Evolutionary conservation across 2,329 filamentous ascomycete species (phyloP), one percentile per base, ranked within the genome.

Genomic region (Lachnellula occidentalis): DNA sequence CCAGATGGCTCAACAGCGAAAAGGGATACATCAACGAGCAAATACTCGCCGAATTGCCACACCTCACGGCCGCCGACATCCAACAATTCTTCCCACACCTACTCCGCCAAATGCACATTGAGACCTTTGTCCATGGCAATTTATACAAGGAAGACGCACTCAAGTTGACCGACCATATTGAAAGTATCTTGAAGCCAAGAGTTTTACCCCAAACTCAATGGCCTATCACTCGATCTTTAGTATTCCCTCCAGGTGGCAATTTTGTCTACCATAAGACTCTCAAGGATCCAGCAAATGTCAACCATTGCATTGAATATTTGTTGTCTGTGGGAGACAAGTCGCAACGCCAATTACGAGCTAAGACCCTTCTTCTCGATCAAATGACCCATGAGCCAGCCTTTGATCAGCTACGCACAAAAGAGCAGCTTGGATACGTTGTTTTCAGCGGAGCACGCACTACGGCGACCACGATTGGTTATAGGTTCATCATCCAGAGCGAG

Each of bases 371-470:
- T 5, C 79, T 96, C 42, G 87, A 90, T 24, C 94, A 97, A 71
- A 88, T 99, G 74, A 85, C 90, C 0, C 88, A 95, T 54, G 94
- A 99, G 73, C 92, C 92, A 4, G 88, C 88, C 8, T 99, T 97
- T 68, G 90, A 99, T 71, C 91, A 95, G 70, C 79, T 99, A 7
- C 84, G 94, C 48, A 97, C 94, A 43, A 96, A 97, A 72, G 92
- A 99, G 71, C 92, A 99, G 72, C 85, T 99, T 6, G 94, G 94
- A 12, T 99, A 99, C 64, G 89, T 99, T 51, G 92, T 99, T 0
- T 96, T 92, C 72, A 92, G 88, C 48, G 89, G 90, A 27, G 78
- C 84, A 11, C 78, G 86, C 39, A 80, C 81, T 50, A 83, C 87
- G 53, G 75, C 83, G n/a, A 91, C 88, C 0, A 92, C 87, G 0